Conservation (phyloP, 2,329 filamentous ascomycete species). For the Sporothrix pseudoabietina region DNA sequence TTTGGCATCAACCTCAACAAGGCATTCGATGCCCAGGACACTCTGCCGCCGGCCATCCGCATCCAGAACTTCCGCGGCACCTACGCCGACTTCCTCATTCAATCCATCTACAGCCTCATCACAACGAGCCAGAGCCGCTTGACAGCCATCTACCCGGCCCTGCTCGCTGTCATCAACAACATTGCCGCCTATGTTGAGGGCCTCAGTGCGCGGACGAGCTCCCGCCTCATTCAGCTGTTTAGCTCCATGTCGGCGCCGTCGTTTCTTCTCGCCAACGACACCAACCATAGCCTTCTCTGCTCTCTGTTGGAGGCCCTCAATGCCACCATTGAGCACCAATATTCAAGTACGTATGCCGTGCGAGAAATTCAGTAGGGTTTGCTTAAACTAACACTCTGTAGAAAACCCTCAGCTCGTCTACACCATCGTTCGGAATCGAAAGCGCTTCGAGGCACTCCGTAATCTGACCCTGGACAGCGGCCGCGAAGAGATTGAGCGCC, state of each 20-base stretch:
- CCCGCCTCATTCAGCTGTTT: constrained; percentile 84
- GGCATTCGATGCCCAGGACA: constrained; percentile 84
- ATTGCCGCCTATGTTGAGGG: constrained; percentile 81
- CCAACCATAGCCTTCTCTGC: constrained; percentile 77
- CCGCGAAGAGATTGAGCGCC: constrained; percentile 84
- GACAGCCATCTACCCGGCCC: constrained; percentile 86
- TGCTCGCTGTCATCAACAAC: constrained; percentile 92
- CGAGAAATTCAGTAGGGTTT: too few relatives aligned
- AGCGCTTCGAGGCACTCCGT: constrained; percentile 80
- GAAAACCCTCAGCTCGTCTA: constrained; percentile 83
- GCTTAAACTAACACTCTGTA: constrained; percentile 39
- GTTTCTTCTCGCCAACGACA: constrained; percentile 89
- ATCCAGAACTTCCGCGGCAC: constrained; percentile 83
- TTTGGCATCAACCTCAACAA: constrained; percentile 92
- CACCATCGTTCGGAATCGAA: constrained; percentile 75
- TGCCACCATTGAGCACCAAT: constrained; percentile 86
- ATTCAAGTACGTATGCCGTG: constrained; percentile 59
- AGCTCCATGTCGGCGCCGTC: constrained; percentile 90
- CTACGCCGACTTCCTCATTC: constrained; percentile 92
- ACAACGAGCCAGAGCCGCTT: constrained; percentile 88
- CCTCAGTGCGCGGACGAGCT: constrained; percentile 72
- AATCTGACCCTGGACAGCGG: constrained; percentile 90
- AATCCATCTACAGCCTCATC: constrained; percentile 91
- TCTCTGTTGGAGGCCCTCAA: constrained; percentile 88
- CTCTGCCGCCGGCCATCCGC: constrained; percentile 76